Base-by-base conservation (phyloP, 1,284 basidiomycete genomes). In the Laetiporus sulphureus region DNA sequence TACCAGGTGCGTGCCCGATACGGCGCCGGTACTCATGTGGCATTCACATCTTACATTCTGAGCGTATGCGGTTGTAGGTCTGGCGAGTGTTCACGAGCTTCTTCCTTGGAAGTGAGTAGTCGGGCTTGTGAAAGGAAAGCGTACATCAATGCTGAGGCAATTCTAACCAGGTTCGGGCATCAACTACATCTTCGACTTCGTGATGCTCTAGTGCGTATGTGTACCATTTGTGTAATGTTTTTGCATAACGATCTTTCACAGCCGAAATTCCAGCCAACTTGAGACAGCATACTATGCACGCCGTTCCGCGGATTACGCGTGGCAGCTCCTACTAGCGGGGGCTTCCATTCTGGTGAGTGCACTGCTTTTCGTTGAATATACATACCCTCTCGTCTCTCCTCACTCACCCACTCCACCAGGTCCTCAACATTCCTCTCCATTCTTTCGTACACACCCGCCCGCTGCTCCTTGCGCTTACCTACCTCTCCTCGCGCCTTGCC, bases 21-120 rank as follows among this genome's bases (percentile, higher is more conserved):
- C n/a, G n/a, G n/a, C n/a, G n/a, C 3, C 4, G 32, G n/a, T 34
- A 19, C 33, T 8, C 32, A 16, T 23, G 22, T 4, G 4, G 18
- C 22, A 2, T 3, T 18, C 3, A 10, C 15, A 15, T 30, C 10
- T 21, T 41, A 15, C 16, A 24, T 23, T 24, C 15, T 10, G 23
- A 5, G n/a, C 22, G 13, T 11, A 23, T 35, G 12, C 27, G 32
- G 24, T 35, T 6, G 15, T 59, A 93, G 79, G 20, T 93, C 37
- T 91, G 89, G 86, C 72, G 91, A 51, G 51, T 85, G 8, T 75
- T 77, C 54, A 83, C 87, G 1, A 80, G 78, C 37, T 85, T 91
- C 69, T 89, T 91, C 57, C 67, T 82, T 20, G 89, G 83, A 52
- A 72, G 86, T 83, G 42, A 61, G 76, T 65, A 16, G 11, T n/a